Evolutionary conservation across 1,284 basidiomycete species (phyloP).

Genomic region (Rhodotorula sp.): DNA sequence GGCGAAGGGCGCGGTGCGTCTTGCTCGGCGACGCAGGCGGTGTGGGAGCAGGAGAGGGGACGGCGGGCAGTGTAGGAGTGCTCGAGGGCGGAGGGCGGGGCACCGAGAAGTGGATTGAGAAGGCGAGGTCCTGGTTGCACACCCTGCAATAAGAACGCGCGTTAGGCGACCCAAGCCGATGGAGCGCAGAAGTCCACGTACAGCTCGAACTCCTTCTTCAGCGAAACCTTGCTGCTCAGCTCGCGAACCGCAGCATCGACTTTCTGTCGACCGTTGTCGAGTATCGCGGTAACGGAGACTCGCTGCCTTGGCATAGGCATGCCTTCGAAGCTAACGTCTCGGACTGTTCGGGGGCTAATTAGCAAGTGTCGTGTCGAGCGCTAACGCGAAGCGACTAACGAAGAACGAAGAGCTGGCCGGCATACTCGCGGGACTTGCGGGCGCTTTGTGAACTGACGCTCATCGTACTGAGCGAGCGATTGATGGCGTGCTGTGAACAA

Average conservation of each 20-base stretch:
- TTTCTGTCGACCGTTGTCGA: conserved; percentile 96
- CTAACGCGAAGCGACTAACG: conserved; percentile 53
- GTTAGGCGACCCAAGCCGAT: background rate
- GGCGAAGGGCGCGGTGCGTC: conserved; percentile 27
- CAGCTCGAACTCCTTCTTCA: conserved; percentile 87
- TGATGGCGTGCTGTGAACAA: conserved; percentile 25
- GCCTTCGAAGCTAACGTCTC: conserved; percentile 67
- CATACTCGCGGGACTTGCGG: conserved; percentile 13
- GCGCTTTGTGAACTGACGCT: conserved; percentile 21
- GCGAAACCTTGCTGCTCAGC: conserved; percentile 63
- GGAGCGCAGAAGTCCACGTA: conserved; percentile 51
- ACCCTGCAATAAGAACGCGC: conserved; percentile 56
- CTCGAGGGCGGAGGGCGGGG: conserved; percentile 46
- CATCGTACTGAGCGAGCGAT: conserved; percentile 22
- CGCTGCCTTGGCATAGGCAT: conserved; percentile 70
- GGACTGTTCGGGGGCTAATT: conserved; percentile 56
- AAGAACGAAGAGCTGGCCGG: conserved; percentile 89
- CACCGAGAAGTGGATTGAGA: conserved; percentile 57
- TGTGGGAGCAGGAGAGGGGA: conserved; percentile 49
- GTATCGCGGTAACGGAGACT: conserved; percentile 77
- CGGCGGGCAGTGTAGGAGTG: conserved; percentile 61
- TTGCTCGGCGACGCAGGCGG: conserved; percentile 33
- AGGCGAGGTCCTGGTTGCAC: conserved; percentile 83
- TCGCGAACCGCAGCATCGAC: conserved; percentile 80
- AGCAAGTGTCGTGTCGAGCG: background rate